Evolutionary conservation across 495 filamentous ascomycete genomes (phyloP).

Genomic region (Hypomontagnella monticulosa): DNA sequence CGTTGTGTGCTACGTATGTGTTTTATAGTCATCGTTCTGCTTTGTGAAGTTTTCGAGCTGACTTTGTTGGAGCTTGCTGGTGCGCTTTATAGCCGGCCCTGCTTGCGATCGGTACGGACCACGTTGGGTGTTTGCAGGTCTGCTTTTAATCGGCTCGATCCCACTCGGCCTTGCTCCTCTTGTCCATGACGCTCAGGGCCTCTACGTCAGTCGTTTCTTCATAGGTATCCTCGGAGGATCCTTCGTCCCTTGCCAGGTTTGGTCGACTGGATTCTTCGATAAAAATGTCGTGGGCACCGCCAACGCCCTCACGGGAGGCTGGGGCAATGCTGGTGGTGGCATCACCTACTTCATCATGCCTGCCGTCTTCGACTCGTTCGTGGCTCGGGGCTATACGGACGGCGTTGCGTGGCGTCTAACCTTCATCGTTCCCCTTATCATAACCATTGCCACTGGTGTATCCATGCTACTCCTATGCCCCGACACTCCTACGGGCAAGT

Average conservation of each 20-base stretch:
- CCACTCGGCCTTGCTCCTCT: constrained; percentile 86
- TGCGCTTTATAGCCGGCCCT: constrained; percentile 84
- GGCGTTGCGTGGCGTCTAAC: constrained; percentile 85
- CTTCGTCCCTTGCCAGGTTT: constrained; percentile 96
- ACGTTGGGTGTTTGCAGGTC: constrained; percentile 78
- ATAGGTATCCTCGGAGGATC: constrained; percentile 89
- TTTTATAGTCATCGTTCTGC: not conserved
- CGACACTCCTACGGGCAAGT: constrained; percentile 87
- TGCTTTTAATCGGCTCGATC: constrained; percentile 78
- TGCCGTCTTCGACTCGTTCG: constrained; percentile 85
- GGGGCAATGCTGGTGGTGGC: constrained; percentile 91
- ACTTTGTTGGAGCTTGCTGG: constrained; percentile 65
- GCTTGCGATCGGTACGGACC: constrained; percentile 88
- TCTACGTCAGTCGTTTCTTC: constrained; percentile 88
- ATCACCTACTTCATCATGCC: constrained; percentile 95
- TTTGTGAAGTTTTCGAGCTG: constrained; percentile 5
- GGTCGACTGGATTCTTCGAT: constrained; percentile 95
- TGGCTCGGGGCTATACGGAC: constrained; percentile 64
- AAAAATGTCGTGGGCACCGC: constrained; percentile 94
- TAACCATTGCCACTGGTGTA: constrained; percentile 72
- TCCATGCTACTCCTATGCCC: constrained; percentile 76
- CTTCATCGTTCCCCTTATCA: constrained; percentile 84
- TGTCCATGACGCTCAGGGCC: constrained; percentile 71
- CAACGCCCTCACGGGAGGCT: constrained; percentile 85
- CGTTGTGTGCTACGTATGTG: constrained; percentile 82